Conservation (phyloP, 129 eudicot species). For the Arctium minus region DNA sequence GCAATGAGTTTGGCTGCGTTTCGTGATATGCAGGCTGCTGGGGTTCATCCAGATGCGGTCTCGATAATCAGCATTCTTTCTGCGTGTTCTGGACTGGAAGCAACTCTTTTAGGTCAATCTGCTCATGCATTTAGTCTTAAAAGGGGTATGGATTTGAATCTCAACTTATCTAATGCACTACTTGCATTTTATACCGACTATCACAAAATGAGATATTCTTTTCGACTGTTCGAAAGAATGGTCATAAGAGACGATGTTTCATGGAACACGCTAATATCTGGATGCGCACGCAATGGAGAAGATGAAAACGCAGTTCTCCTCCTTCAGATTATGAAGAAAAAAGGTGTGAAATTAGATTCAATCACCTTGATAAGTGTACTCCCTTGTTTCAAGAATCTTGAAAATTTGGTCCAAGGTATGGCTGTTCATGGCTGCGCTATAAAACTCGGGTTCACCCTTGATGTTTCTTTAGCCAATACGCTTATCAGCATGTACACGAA, state of each 20-base stretch:
- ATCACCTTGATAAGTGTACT: constrained; percentile 48
- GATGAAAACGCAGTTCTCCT: constrained; percentile 25
- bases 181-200: constrained; percentile 44
- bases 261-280: constrained; percentile 59
- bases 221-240: constrained; percentile 34
- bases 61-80: constrained; percentile 46
- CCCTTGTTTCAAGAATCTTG: constrained; percentile 35
- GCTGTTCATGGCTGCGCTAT: constrained; percentile 43
- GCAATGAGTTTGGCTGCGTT: constrained; percentile 31
- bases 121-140: constrained; percentile 45
- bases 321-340: constrained; percentile 39
- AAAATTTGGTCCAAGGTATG: constrained; percentile 33
- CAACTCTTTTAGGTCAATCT: constrained; percentile 40
- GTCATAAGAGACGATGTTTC: constrained; percentile 29
- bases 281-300: constrained; percentile 43
- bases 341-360: constrained; percentile 34
- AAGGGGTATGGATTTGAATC: constrained; percentile 29
- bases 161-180: constrained; percentile 43
- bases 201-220: constrained; percentile 18
- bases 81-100: constrained; percentile 43
- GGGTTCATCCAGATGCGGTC: constrained; percentile 42
- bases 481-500: constrained; percentile 57
- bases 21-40: constrained; percentile 40
- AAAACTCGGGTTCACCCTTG: constrained; percentile 24
- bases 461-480: constrained; percentile 44